Evolutionary conservation across 371 early-diverging fungal genomes (phyloP), one percentile per base, ranked within the genome.

Genomic region (Mortierella sp.): DNA sequence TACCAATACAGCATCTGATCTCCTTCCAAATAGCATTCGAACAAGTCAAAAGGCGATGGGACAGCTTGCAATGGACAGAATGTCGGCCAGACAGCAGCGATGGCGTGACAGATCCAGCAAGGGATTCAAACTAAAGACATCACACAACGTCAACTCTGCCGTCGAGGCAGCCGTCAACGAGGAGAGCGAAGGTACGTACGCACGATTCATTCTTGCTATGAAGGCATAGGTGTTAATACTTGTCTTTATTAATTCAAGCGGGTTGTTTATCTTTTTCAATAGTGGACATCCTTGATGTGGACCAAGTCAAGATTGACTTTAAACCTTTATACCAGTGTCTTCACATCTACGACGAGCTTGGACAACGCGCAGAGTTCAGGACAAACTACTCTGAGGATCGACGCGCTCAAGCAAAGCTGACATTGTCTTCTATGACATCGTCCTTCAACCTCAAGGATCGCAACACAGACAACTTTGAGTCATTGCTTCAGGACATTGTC

Each of bases 271-370:
- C 0, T 14, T 24, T 73, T 40, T 76, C 24, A 46, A 50, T 83
- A 95, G 94, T 91, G 46, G 92, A 94, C 73, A 89, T 93, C 43
- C 64, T 94, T 70, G 94, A 95, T 80, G 89, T 91, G 48, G 91
- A 92, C 4, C 92, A 93, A 21, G 90, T 95, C 13, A 89, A 95
- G 34, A 91, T 99, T 73, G 97, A 98, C 85, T 96, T 98, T 89
- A 94, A 95, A 79, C 98, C 99, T 19, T 90, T 99, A 70, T 98
- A 97, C 89, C 97, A 97, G 86, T 97, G 98, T 80, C 91, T 99
- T 57, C 98, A 98, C 81, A 98, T 99, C 53, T 94, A 97, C 84
- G 96, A 96, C 76, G 96, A 97, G 26, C 92, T 99, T 13, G 97
- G 97, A 2, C 93, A 93, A 61, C 92, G 96, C 46, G 90, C 92